Conservation (phyloP, 2,329 filamentous ascomycete species). For the Fusarium abutilonis region DNA sequence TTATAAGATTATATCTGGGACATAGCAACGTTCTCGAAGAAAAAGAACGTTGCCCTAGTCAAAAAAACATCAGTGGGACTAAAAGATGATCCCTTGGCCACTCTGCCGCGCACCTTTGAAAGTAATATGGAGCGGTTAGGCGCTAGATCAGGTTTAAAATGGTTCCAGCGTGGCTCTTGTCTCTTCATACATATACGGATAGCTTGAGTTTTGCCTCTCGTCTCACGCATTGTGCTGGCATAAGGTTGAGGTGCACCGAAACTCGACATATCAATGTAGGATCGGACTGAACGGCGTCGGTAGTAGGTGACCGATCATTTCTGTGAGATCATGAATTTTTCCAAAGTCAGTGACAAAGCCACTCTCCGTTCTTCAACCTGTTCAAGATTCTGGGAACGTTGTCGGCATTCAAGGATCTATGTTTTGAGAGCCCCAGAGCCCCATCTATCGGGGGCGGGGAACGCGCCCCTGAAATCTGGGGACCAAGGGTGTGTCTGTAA, state of each 20-base stretch:
- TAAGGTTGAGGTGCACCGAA: not conserved
- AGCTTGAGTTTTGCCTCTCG: conserved; percentile 1
- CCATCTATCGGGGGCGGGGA: conserved; percentile 29
- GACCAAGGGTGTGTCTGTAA: conserved; percentile 36
- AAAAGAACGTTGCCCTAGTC: conserved; percentile 29
- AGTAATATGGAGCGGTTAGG: conserved; percentile 2
- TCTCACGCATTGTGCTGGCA: not conserved
- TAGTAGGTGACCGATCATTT: conserved; percentile 8
- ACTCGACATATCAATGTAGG: not conserved
- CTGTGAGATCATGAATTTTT: conserved; percentile 6
- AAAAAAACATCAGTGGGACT: conserved; percentile 12
- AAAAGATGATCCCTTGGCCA: conserved; percentile 12
- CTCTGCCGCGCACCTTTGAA: conserved; percentile 1
- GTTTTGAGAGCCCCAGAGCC: conserved; percentile 15
- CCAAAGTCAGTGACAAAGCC: conserved; percentile 4
- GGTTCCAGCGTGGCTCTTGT: conserved; percentile 1
- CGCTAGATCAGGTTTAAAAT: not conserved
- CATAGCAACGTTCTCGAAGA: conserved; percentile 32
- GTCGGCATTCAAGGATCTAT: conserved; percentile 24
- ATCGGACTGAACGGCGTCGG: not conserved
- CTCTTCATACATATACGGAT: not conserved
- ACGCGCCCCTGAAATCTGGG: conserved; percentile 45
- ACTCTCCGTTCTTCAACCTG: conserved; percentile 10
- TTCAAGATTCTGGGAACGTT: conserved; percentile 13
- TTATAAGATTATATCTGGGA: conserved; percentile 4